Evolutionary conservation across 805 yeast genomes (phyloP).

Genomic region (Babjeviella inositovora): DNA sequence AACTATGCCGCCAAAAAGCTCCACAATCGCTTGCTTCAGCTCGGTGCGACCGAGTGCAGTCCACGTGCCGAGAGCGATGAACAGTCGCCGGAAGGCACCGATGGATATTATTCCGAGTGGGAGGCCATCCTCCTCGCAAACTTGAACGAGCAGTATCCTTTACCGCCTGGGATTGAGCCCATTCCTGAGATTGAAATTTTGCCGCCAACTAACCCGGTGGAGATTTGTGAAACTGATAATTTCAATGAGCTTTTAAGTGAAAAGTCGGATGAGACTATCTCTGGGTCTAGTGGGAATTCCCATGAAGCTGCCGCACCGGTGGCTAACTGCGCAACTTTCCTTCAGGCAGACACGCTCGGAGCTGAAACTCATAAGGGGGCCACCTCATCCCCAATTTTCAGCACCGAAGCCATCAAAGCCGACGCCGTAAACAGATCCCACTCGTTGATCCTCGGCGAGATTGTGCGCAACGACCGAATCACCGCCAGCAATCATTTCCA

Average conservation of each 20-base stretch:
- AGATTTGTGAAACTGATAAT: too few species aligned
- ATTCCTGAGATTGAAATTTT: conserved; percentile 17
- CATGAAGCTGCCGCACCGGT: too few species aligned
- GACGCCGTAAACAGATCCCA: conserved; percentile 1
- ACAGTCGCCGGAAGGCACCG: conserved; percentile 52
- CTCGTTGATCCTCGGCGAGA: too few species aligned
- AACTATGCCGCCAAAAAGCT: conserved; percentile 80
- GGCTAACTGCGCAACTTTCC: too few species aligned
- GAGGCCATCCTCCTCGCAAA: conserved; percentile 26
- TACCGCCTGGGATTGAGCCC: conserved; percentile 10
- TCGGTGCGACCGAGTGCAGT: conserved; percentile 65
- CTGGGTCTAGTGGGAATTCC: too few species aligned
- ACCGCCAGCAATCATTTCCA: conserved; percentile 72
- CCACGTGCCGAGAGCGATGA: conserved; percentile 86
- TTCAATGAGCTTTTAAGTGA: too few species aligned
- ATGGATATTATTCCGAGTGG: conserved; percentile 68
- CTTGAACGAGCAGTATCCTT: conserved; percentile 15
- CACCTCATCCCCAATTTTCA: too few species aligned
- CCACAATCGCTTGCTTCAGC: conserved; percentile 60
- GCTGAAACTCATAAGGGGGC: too few species aligned
- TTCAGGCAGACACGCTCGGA: too few species aligned
- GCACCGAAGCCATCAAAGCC: conserved; percentile 10
- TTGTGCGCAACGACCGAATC: conserved; percentile 37
- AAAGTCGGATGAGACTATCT: too few species aligned
- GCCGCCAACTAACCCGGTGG: conserved; percentile 15